phyloP scores from a whole-genome alignment of 768 basidiomycete species.

The Phaffia tasmanica region DNA sequence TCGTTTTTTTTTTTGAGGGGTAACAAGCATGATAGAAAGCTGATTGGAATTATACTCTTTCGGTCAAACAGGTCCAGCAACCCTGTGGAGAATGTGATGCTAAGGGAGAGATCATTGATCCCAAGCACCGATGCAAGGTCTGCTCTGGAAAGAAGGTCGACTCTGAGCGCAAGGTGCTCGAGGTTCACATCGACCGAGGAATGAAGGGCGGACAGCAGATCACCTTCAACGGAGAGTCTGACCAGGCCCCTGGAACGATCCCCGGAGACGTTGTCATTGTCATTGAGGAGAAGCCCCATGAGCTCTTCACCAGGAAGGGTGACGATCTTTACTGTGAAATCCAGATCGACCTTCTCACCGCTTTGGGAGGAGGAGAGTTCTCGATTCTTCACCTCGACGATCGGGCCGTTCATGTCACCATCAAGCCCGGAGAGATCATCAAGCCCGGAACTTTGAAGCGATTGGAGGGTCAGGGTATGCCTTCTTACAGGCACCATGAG shows the following conservation, averaged over 20 bases:
- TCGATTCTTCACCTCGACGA: conserved; percentile 89
- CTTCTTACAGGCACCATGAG: conserved; percentile 94
- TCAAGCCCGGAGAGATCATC: conserved; percentile 76
- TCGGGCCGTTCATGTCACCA: conserved; percentile 66
- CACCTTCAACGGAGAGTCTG: conserved; percentile 77
- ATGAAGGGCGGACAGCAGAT: conserved; percentile 92
- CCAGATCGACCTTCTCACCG: conserved; percentile 87
- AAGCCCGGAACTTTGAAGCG: conserved; percentile 91
- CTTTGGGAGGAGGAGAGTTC: conserved; percentile 83
- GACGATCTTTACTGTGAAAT: conserved; percentile 75
- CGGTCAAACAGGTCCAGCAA: conserved; percentile 65
- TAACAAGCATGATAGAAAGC: neutral
- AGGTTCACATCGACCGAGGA: conserved; percentile 96
- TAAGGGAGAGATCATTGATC: conserved; percentile 87
- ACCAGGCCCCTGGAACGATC: conserved; percentile 75
- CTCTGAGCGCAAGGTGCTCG: conserved; percentile 90
- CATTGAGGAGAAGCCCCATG: conserved; percentile 84
- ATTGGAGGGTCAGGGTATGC: conserved; percentile 93
- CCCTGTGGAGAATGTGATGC: conserved; percentile 87
- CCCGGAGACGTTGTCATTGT: conserved; percentile 93
- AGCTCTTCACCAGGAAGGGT: conserved; percentile 74
- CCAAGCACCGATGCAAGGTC: conserved; percentile 76
- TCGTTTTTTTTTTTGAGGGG: neutral
- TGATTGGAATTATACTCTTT: neutral
- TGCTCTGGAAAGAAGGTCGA: conserved; percentile 94